Conservation (phyloP, 768 basidiomycete genomes). For the Boletus huronensis region DNA sequence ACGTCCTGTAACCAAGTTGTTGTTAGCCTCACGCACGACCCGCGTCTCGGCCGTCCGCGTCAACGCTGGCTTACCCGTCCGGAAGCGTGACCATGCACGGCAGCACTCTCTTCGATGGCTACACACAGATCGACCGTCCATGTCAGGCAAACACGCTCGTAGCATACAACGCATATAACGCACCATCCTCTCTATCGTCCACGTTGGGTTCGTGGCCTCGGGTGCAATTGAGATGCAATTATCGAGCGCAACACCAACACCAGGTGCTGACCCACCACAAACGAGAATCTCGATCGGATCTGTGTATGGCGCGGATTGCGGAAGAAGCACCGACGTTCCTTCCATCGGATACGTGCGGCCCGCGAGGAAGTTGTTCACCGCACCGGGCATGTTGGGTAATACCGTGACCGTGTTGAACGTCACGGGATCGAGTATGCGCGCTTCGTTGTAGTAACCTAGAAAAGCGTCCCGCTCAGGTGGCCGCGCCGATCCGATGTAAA, state of each 20-base stretch:
- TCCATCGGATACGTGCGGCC: conserved; percentile 79
- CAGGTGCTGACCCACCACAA: conserved; percentile 71
- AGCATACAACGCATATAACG: conserved; percentile 16
- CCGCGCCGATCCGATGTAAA: not conserved
- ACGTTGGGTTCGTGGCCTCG: conserved; percentile 56
- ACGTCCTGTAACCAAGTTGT: conserved; percentile 49
- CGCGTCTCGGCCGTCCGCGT: no score
- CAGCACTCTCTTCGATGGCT: conserved; percentile 77
- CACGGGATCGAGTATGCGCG: conserved; percentile 64
- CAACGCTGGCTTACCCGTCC: conserved; percentile 18
- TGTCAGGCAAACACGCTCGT: not conserved
- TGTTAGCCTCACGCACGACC: not conserved
- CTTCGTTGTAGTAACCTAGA: conserved; percentile 76
- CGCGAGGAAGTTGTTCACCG: conserved; percentile 67
- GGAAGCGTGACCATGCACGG: conserved; percentile 70
- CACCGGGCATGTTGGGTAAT: conserved; percentile 72
- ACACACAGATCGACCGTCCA: not conserved
- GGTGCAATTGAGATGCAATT: conserved; percentile 72
- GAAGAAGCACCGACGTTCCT: conserved; percentile 66
- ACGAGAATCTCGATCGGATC: conserved; percentile 63
- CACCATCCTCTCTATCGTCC: conserved; percentile 80
- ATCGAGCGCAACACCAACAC: conserved; percentile 49
- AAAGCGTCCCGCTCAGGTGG: not conserved
- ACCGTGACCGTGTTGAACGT: conserved; percentile 58
- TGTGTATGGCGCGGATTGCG: conserved; percentile 70